Conservation (phyloP, 2,329 filamentous ascomycete genomes). For the Arthroderma uncinatum region DNA sequence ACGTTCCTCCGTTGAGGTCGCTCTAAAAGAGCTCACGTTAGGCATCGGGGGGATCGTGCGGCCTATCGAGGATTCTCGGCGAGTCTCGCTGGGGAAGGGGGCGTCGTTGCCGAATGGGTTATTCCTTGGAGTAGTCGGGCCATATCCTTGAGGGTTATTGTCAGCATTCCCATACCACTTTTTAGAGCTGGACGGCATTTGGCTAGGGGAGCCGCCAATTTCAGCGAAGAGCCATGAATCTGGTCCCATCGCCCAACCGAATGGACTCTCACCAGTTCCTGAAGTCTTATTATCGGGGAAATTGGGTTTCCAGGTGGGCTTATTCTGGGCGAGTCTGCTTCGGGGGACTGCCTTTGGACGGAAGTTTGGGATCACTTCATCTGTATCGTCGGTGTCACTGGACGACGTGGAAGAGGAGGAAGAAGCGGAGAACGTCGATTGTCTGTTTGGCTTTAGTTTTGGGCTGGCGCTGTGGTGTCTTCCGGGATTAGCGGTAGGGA, state of each 20-base stretch:
- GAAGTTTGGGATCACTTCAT: conserved; percentile 21
- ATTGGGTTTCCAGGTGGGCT: conserved; percentile 20
- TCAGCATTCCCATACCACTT: conserved; percentile 21
- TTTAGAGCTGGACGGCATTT: background rate
- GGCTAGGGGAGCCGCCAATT: conserved; percentile 9
- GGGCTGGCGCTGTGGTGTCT: conserved; percentile 38
- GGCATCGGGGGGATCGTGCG: conserved; percentile 4
- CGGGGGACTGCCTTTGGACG: conserved; percentile 35
- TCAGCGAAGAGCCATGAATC: conserved; percentile 16
- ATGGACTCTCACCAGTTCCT: conserved; percentile 23
- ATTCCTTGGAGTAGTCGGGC: conserved; percentile 18
- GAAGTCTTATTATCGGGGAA: conserved; percentile 13
- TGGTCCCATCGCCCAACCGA: conserved; percentile 13
- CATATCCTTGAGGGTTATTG: conserved; percentile 23
- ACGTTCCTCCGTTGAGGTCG: background rate
- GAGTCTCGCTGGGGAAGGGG: background rate
- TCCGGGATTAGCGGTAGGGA: conserved; percentile 18
- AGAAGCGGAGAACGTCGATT: conserved; percentile 20
- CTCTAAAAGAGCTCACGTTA: background rate
- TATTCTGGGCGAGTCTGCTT: conserved; percentile 23
- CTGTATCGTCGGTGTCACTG: conserved; percentile 24
- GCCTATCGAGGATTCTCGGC: background rate
- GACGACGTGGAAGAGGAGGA: conserved; percentile 27
- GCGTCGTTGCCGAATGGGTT: background rate
- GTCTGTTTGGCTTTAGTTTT: conserved; percentile 26